Evolutionary conservation across 148 eudicot genomes (phyloP).

Genomic region (Spergularia bocconei): DNA sequence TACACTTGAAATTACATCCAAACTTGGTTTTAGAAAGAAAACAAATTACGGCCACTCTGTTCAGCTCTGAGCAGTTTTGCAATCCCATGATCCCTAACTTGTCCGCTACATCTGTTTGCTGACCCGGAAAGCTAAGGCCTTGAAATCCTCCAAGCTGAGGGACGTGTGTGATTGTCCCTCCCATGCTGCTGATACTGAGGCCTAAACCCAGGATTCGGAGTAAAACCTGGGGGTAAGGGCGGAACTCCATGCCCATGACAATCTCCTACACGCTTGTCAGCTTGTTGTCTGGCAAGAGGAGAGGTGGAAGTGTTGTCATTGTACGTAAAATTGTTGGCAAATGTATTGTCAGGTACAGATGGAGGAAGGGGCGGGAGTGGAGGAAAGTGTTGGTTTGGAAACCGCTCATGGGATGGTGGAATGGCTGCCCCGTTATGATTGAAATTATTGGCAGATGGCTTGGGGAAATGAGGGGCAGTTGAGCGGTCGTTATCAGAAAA

Average conservation of each 20-base stretch:
- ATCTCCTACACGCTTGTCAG: neutral
- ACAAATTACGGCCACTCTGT: neutral
- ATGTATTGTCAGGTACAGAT: conserved; percentile 1
- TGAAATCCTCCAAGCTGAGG: conserved; percentile 27
- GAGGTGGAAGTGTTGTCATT: neutral
- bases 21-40: neutral
- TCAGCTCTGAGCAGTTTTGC: conserved; percentile 3
- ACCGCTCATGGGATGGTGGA: neutral
- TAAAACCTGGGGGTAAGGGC: conserved; percentile 21
- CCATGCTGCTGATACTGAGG: conserved; percentile 27
- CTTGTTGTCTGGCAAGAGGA: conserved; percentile 9
- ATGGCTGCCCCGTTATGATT: conserved; percentile 18
- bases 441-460: neutral
- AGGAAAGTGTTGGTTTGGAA: neutral
- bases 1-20: conserved; percentile 7
- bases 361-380: conserved; percentile 15
- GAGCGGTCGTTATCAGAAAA: conserved; percentile 7
- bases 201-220: conserved; percentile 27
- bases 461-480: conserved; percentile 14
- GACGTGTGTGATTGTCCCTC: conserved; percentile 20
- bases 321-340: neutral
- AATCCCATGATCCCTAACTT: neutral
- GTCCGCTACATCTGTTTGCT: neutral
- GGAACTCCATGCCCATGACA: conserved; percentile 4
- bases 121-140: conserved; percentile 13